These are phyloP conservation scores for Thymus quinquecostatus DNA, from an alignment of 257 asterid genomes.

Conservation along the genomic window DNA sequence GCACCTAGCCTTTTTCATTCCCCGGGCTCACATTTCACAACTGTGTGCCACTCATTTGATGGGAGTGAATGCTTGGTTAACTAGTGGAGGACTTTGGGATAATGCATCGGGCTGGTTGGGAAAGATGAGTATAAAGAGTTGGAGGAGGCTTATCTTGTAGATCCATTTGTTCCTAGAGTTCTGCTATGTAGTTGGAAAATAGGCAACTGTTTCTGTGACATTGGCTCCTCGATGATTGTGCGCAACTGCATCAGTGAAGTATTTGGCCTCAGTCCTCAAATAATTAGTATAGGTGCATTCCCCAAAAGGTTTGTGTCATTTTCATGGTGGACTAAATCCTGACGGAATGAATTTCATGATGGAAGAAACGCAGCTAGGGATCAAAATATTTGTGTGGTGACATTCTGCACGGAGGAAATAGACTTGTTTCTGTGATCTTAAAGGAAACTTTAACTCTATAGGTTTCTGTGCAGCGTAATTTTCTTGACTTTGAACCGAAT, in stretches of 20 bases:
- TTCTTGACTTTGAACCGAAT: not conserved
- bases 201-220: not conserved
- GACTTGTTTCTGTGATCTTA: not conserved
- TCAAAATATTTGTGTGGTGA: slow-evolving; percentile 7
- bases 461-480: slow-evolving; percentile 3
- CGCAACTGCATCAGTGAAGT: not conserved
- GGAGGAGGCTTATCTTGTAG: not conserved
- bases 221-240: not conserved
- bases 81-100: not conserved
- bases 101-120: not conserved
- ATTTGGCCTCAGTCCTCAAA: not conserved
- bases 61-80: not conserved
- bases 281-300: not conserved
- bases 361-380: not conserved
- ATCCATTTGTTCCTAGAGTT: not conserved
- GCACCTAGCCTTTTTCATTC: not conserved
- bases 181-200: not conserved
- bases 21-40: not conserved
- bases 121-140: not conserved
- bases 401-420: not conserved
- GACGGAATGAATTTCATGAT: not conserved
- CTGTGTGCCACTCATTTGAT: not conserved
- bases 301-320: no score
- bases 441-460: slow-evolving; percentile 10
- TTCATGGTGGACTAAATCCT: slow-evolving; percentile 3